Conservation (phyloP, 805 yeast genomes). For the Clavispora vitiphila region DNA sequence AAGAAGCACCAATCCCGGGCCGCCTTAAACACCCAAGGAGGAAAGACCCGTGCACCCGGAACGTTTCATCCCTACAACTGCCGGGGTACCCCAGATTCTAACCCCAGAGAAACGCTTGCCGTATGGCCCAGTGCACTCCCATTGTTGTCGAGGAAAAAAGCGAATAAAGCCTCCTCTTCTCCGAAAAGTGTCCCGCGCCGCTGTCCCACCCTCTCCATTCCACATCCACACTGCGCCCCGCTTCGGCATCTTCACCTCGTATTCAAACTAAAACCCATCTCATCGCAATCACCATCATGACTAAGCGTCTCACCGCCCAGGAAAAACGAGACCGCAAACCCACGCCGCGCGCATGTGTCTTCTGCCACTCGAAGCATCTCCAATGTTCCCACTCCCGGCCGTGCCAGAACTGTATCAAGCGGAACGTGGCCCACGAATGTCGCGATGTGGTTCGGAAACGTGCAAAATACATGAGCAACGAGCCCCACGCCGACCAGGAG, state of each 20-base stretch:
- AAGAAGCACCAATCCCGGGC: too few species aligned
- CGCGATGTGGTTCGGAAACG: conserved; percentile 53
- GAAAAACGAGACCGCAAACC: conserved; percentile 56
- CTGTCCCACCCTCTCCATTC: too few species aligned
- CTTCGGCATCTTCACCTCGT: neutral
- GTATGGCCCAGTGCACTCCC: neutral
- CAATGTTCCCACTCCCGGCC: conserved; percentile 71
- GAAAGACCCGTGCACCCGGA: neutral
- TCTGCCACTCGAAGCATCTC: conserved; percentile 68
- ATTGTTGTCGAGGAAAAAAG: neutral
- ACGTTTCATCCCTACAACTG: conserved; percentile 5
- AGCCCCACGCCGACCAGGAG: neutral
- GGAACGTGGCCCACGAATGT: conserved; percentile 54
- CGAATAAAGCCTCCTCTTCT: neutral
- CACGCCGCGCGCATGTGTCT: conserved; percentile 63
- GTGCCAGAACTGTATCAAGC: conserved; percentile 63
- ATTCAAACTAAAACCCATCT: neutral
- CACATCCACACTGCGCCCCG: too few species aligned
- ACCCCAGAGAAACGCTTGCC: conserved; percentile 1
- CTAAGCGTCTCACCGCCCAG: conserved; percentile 51
- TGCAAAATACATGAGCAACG: conserved; percentile 32
- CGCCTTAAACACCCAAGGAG: too few species aligned
- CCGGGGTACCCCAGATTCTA: conserved; percentile 21
- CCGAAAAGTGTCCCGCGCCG: neutral
- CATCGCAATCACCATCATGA: conserved; percentile 36